Base-by-base conservation (phyloP, 768 basidiomycete species). In the Tylopilus subfusipes region DNA sequence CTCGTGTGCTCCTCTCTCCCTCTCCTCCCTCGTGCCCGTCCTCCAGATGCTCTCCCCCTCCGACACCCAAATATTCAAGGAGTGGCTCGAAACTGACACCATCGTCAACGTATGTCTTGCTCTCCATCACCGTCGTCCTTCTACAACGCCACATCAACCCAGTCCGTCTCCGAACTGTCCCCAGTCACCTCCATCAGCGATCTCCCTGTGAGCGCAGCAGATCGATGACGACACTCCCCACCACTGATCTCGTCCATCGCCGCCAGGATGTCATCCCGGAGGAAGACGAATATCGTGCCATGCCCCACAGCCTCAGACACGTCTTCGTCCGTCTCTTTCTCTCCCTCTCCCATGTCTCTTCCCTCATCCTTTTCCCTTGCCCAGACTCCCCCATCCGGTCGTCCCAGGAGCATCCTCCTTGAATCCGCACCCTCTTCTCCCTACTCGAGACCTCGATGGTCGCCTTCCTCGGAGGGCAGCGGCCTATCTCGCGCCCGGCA, bases 231-330 rank as follows among this genome's bases (percentile, higher is more conserved):
- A 48, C 65, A 44, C 58, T 44, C 39, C 36, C 48, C 50, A 2
- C 38, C 53, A 53, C 68, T 67, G 43, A 72, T 63, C 25, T 44
- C 57, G 51, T 44, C 56, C 55, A 38, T 29, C 59, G 48, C 39
- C 55, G 39, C 19, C 63, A 72, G 70, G 64, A 68, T 50, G 55
- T 57, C 57, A 62, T 64, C 30, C 64, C 64, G 18, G 68, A 68
- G 48, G 55, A 68, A 22, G 69, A 67, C 52, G 59, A 63, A 39
- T 69, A 69, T 25, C 52, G 24, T 18, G 42, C 59, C 19, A 72
- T 70, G 69, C 70, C 70, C 0, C 57, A 58, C 44, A 67, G 59
- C 49, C 60, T 70, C 47, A 64, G 67, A 42, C 58, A 66, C 27
- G 61, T 70, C 55, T 54, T 70, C 49, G 69, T 70, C 34, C 45